A percentile compares a stretch with the other conserved stretches of the same genome.
Evolutionary conservation across 345 rosid species (phyloP).

Genomic region (Jatropha curcas): DNA sequence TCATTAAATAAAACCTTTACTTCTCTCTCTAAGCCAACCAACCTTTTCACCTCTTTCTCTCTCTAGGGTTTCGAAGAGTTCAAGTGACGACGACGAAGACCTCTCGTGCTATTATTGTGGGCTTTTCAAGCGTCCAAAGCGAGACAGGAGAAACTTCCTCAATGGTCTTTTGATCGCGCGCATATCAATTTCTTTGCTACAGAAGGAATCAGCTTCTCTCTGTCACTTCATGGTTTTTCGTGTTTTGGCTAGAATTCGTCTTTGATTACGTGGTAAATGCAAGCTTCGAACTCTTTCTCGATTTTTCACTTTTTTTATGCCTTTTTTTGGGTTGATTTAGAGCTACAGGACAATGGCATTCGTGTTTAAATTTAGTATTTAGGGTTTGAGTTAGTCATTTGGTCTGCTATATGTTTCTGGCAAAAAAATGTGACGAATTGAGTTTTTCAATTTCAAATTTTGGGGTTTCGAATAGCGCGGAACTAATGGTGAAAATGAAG

Average conservation of each 20-base stretch:
- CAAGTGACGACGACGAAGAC: not conserved
- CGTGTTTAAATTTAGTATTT: not conserved
- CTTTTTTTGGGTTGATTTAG: not conserved
- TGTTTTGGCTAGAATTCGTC: not conserved
- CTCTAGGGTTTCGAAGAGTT: conserved; percentile 28
- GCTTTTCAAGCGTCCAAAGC: not conserved
- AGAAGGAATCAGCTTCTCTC: not conserved
- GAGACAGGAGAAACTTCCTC: not conserved
- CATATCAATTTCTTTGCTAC: not conserved
- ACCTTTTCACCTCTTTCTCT: not conserved
- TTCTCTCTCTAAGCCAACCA: conserved; percentile 5
- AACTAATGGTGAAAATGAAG: not conserved
- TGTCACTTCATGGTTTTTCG: not conserved
- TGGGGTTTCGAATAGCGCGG: not conserved
- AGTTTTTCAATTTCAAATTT: not conserved
- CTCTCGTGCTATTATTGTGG: not conserved
- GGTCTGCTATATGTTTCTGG: not conserved
- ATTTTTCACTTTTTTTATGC: not conserved
- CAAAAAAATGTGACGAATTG: not conserved
- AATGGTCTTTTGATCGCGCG: not conserved
- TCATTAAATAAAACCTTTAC: conserved; percentile 3
- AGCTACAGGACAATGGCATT: not conserved
- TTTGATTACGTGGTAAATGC: conserved; percentile 10
- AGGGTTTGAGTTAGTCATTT: not conserved
- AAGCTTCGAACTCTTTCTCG: not conserved